phyloP scores from a whole-genome alignment of 2,329 filamentous ascomycete species.

The Curvularia eragrostidis region DNA sequence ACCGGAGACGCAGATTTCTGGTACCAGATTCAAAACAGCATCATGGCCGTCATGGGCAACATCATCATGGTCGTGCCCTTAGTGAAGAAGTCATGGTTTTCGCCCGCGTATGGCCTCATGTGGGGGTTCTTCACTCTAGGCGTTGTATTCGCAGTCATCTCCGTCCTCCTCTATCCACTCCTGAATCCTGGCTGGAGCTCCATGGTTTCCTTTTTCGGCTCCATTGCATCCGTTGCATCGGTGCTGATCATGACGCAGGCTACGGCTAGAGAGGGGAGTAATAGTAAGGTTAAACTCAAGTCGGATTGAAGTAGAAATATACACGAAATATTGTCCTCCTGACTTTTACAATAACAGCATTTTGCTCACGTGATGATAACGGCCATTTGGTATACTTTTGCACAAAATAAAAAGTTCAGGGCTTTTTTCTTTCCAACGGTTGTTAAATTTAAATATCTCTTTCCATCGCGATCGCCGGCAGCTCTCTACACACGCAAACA shows the following conservation, averaged over 20 bases:
- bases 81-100: background rate
- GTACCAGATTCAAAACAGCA: background rate
- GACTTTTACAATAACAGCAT: too few species aligned
- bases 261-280: background rate
- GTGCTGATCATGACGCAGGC: background rate
- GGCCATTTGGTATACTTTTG: too few species aligned
- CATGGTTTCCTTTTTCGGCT: background rate
- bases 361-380: too few species aligned
- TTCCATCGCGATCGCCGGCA: too few species aligned
- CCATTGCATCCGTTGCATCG: background rate
- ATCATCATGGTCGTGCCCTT: slow-evolving; percentile 1
- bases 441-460: too few species aligned
- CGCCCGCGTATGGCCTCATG: background rate
- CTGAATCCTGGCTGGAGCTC: slow-evolving; percentile 1
- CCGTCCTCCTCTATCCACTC: background rate
- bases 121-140: background rate
- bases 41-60: slow-evolving; percentile 3
- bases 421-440: too few species aligned
- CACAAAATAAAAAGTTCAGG: too few species aligned
- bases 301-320: background rate
- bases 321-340: background rate
- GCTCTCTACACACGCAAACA: too few species aligned
- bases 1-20: slow-evolving; percentile 2
- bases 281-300: background rate
- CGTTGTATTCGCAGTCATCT: background rate